These are phyloP conservation scores for Ophiocordyceps sinensis DNA, from an alignment of 2,329 filamentous ascomycete species.

Conservation along the genomic window DNA sequence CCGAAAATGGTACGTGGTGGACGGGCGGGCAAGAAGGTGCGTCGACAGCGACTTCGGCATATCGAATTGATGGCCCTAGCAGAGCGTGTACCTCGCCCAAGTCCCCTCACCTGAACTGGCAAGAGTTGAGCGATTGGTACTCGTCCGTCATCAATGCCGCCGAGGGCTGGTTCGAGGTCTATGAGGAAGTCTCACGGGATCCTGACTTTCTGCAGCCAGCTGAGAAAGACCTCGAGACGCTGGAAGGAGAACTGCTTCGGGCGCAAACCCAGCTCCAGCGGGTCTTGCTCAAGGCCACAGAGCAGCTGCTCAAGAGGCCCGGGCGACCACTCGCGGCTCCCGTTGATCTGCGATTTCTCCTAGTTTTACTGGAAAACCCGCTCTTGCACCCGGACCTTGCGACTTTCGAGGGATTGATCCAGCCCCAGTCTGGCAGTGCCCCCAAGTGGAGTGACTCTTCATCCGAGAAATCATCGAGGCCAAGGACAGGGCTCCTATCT, in stretches of 20 bases:
- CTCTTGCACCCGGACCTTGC: conserved; percentile 40
- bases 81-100: conserved; percentile 9
- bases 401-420: conserved; percentile 25
- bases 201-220: conserved; percentile 15
- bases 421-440: conserved; percentile 11
- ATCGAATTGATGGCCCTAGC: neutral
- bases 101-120: conserved; percentile 64
- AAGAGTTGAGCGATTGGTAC: conserved; percentile 60
- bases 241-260: conserved; percentile 32
- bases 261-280: conserved; percentile 57
- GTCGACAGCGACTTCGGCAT: neutral
- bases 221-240: conserved; percentile 22
- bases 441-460: conserved; percentile 5
- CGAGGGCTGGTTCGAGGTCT: conserved; percentile 46
- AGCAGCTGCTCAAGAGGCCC: conserved; percentile 67
- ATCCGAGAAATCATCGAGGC: conserved; percentile 5
- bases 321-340: conserved; percentile 53
- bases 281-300: conserved; percentile 61
- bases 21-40: conserved; percentile 40
- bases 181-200: conserved; percentile 31
- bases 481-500: conserved; percentile 28
- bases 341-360: conserved; percentile 59
- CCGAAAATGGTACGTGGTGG: conserved; percentile 77
- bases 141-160: conserved; percentile 52
- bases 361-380: conserved; percentile 69